Evolutionary conservation across 208 protist species (phyloP), one percentile per base, ranked within the genome.

Genomic region (Histomonas meleagridis): DNA sequence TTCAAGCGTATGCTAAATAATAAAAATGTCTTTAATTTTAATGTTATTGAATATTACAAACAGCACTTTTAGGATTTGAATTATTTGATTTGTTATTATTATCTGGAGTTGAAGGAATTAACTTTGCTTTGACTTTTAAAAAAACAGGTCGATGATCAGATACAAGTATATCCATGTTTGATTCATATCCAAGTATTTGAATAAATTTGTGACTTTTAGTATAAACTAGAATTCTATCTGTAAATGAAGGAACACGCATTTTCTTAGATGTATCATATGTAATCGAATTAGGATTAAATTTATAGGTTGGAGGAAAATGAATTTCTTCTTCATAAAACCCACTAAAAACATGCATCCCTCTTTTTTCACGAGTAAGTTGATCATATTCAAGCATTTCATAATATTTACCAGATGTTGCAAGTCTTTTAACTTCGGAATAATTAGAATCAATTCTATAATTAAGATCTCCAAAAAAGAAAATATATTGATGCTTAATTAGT

Each of bases 221-320:
- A 43, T 86, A 51, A 16, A 51, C 43, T 38, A 93, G 70, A 21
- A 93, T 93, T 26, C 92, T 76, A 51, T 93, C 92, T 32, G 92
- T 93, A 78, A 76, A 93, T 32, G 92, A 93, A 3, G 92, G 92
- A 28, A 93, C 92, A 69, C 92, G 55, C 43, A 62, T 90, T 90
- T 93, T 93, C 46, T 65, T 62, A 28, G 62, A 90, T 0, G 51
- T 92, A 48, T 93, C 92, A 48, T 93, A 93, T 38, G 48, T 23
- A 57, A 92, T 48, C 35, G 60, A 91, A 53, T 92, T 57, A 23
- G 90, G 86, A 48, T 94, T 92, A 55, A 92, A 94, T 91, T 94
- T 94, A 78, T 94, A 94, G 40, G 94, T 93, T 35, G 94, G 94
- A 26, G 62, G 86, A 57, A 94, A 94, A 53, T 26, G 32, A 72